A percentile compares a stretch with the other conserved stretches of the same genome.
phyloP scores from a whole-genome alignment of 1,284 basidiomycete species.

The Sanguinoderma infundibulare region DNA sequence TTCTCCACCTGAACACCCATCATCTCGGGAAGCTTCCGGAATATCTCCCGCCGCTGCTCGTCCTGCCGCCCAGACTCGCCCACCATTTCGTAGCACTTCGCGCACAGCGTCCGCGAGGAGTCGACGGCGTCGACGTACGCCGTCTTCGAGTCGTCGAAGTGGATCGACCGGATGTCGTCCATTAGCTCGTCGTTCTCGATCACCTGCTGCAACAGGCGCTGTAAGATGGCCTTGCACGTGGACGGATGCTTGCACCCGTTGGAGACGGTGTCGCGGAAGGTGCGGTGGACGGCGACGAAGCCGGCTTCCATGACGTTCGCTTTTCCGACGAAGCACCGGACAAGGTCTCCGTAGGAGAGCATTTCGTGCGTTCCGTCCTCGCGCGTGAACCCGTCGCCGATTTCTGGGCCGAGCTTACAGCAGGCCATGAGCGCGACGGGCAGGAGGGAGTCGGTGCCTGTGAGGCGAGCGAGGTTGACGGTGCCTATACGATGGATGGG shows the following conservation, averaged over 20 bases:
- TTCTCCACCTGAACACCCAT: constrained; percentile 12
- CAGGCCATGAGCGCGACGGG: constrained; percentile 20
- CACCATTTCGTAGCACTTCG: constrained; percentile 10
- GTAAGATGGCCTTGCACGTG: neutral
- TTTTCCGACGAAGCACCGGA: constrained; percentile 10
- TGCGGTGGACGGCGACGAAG: constrained; percentile 6
- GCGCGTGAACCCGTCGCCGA: constrained; percentile 11
- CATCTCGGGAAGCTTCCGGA: constrained; percentile 9
- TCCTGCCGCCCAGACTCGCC: constrained; percentile 1
- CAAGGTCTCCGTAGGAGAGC: constrained; percentile 7
- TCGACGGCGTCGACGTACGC: constrained; percentile 10
- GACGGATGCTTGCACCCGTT: constrained; percentile 2
- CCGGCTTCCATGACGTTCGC: constrained; percentile 9
- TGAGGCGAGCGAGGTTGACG: constrained; percentile 19
- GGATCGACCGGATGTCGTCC: constrained; percentile 2
- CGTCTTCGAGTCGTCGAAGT: constrained; percentile 9
- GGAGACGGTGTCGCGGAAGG: constrained; percentile 3
- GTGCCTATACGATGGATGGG: constrained; percentile 13
- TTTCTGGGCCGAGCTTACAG: constrained; percentile 10
- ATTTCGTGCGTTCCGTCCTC: constrained; percentile 16
- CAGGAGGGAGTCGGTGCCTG: constrained; percentile 8
- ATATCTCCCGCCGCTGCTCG: constrained; percentile 10
- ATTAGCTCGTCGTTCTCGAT: constrained; percentile 10
- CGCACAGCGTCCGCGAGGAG: constrained; percentile 9
- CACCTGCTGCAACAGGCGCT: constrained; percentile 5